Percentiles rank a stretch among this genome's conserved stretches.
phyloP scores from a whole-genome alignment of 352 stramenopile species.

The Phytophthora aleatoria region DNA sequence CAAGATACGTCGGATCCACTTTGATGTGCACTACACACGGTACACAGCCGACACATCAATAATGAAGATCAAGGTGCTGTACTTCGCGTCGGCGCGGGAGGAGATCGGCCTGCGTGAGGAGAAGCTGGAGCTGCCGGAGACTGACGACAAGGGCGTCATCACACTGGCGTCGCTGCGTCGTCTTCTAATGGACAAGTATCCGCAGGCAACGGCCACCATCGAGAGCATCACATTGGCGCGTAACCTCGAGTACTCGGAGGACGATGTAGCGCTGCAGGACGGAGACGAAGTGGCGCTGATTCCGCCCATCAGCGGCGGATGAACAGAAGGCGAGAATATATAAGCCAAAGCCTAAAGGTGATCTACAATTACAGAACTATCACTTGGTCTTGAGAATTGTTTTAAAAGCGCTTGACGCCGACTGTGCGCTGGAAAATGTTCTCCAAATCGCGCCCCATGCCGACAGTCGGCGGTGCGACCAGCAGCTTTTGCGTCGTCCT shows the following conservation, averaged over 20 bases:
- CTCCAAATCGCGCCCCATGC: constrained; percentile 55
- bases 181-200: constrained; percentile 55
- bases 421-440: constrained; percentile 76
- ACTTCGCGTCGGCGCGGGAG: constrained; percentile 82
- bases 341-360: neutral
- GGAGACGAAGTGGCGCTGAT: constrained; percentile 86
- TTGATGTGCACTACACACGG: constrained; percentile 16
- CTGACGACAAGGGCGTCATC: neutral
- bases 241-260: constrained; percentile 75
- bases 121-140: constrained; percentile 35
- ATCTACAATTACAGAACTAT: constrained; percentile 22
- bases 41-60: neutral
- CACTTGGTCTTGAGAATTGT: neutral
- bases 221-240: constrained; percentile 65
- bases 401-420: constrained; percentile 37
- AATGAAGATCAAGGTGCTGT: constrained; percentile 77
- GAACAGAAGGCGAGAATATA: neutral
- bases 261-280: constrained; percentile 51
- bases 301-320: constrained; percentile 69
- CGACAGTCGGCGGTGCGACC: constrained; percentile 31
- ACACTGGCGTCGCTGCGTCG: constrained; percentile 54
- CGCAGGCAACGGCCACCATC: constrained; percentile 49
- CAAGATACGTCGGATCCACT: constrained; percentile 34
- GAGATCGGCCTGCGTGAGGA: constrained; percentile 76
- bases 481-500: constrained; percentile 40